A percentile compares a stretch with the other conserved stretches of the same genome.
phyloP scores from a whole-genome alignment of 305 asterid genomes.

The Solanum hybrid region DNA sequence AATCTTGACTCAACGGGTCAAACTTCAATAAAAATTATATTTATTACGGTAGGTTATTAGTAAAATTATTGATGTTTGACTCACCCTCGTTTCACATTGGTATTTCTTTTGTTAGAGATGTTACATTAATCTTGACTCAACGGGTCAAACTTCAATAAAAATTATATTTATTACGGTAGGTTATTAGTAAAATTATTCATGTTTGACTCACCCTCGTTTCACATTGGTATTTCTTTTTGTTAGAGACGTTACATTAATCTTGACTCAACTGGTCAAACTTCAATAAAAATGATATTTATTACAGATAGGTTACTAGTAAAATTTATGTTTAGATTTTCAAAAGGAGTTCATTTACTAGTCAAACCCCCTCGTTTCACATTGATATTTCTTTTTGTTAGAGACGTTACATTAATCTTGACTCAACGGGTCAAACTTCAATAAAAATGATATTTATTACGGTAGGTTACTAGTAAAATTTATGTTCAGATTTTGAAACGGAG shows the following conservation, averaged over 20 bases:
- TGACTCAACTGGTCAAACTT: neutral
- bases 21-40: too few species aligned
- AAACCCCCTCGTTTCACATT: neutral
- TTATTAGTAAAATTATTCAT: too few species aligned
- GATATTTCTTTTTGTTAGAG: neutral
- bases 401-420: neutral
- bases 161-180: neutral
- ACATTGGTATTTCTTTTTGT: too few species aligned
- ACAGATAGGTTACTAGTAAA: too few species aligned
- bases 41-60: too few species aligned
- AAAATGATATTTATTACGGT: neutral
- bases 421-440: neutral
- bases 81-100: neutral
- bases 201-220: neutral
- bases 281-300: neutral
- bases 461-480: neutral
- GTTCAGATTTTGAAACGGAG: neutral
- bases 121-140: neutral
- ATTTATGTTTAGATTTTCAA: neutral
- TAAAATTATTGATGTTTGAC: too few species aligned
- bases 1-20: too few species aligned
- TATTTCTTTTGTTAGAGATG: neutral
- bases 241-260: too few species aligned
- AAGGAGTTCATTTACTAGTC: neutral
- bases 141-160: neutral